A percentile compares a stretch with the other conserved stretches of the same genome.
Evolutionary conservation across 2,329 filamentous ascomycete species (phyloP).

Genomic region (Verticillium nubilum): DNA sequence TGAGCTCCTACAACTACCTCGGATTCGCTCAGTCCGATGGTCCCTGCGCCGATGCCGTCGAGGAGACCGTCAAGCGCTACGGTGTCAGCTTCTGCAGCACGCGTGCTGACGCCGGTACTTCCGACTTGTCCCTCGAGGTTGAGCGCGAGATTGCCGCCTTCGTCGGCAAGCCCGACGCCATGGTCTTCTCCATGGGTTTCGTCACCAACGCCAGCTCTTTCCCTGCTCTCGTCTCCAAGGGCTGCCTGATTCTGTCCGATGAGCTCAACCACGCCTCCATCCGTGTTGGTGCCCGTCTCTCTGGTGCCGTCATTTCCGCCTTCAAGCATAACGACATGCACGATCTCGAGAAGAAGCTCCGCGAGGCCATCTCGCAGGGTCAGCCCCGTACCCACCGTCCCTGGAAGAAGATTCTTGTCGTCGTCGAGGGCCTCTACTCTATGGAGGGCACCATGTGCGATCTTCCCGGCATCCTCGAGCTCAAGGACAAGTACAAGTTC

Average conservation of each 20-base stretch:
- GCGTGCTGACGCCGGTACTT: conserved; percentile 77
- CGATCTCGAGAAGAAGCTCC: conserved; percentile 77
- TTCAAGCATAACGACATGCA: conserved; percentile 98
- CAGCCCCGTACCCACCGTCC: conserved; percentile 97
- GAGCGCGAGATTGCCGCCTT: conserved; percentile 86
- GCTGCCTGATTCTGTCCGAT: conserved; percentile 90
- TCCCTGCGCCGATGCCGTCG: conserved; percentile 88
- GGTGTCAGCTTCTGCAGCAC: conserved; percentile 79
- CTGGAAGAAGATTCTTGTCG: conserved; percentile 98
- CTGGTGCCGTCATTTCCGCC: conserved; percentile 88
- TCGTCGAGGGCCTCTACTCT: conserved; percentile 94
- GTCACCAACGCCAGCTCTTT: conserved; percentile 93
- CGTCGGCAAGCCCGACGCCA: conserved; percentile 87
- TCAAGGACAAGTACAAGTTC: conserved; percentile 98
- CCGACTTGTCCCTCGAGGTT: conserved; percentile 82
- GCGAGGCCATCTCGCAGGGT: conserved; percentile 91
- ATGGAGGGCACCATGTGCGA: conserved; percentile 99
- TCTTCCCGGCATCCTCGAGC: conserved; percentile 76
- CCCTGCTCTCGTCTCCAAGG: conserved; percentile 86
- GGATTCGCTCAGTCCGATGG: conserved; percentile 97
- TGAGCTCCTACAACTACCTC: conserved; percentile 99
- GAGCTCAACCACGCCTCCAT: conserved; percentile 98
- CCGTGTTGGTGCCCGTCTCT: conserved; percentile 87
- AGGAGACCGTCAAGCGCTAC: conserved; percentile 79
- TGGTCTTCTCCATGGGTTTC: conserved; percentile 99